Evolutionary conservation across 768 basidiomycete species (phyloP).

Genomic region (Xerocomellus intermedius): DNA sequence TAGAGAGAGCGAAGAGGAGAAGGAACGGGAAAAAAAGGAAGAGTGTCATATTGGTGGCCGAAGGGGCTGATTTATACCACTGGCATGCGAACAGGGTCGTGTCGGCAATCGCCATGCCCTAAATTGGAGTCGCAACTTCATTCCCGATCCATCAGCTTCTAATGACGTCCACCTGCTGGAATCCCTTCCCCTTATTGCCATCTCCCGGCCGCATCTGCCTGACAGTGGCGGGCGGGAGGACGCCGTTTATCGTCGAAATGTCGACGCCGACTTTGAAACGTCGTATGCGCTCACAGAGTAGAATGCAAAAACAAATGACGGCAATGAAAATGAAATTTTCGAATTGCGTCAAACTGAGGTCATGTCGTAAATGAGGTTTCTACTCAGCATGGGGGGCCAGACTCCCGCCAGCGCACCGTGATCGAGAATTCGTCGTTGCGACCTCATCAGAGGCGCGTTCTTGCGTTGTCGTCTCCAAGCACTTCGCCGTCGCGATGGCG

Average conservation of each 20-base stretch:
- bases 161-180: background rate
- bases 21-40: background rate
- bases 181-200: background rate
- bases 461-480: background rate
- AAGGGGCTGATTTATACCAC: conserved; percentile 12
- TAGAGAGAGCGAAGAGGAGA: background rate
- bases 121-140: background rate
- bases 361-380: background rate
- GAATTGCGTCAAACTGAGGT: background rate
- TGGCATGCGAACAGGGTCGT: conserved; percentile 2
- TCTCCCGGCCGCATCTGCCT: too few relatives aligned
- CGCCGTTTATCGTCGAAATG: too few relatives aligned
- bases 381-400: background rate
- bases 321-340: background rate
- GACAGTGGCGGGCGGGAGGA: too few relatives aligned
- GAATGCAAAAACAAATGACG: background rate
- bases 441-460: background rate
- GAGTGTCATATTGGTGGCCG: background rate
- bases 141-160: conserved; percentile 6
- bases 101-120: conserved; percentile 13
- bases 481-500: background rate
- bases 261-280: too few relatives aligned
- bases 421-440: background rate
- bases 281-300: too few relatives aligned
- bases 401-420: background rate